Percentiles rank a stretch among this genome's conserved stretches.
phyloP scores from a whole-genome alignment of 352 stramenopile species.

The Globisporangium radiosum region DNA sequence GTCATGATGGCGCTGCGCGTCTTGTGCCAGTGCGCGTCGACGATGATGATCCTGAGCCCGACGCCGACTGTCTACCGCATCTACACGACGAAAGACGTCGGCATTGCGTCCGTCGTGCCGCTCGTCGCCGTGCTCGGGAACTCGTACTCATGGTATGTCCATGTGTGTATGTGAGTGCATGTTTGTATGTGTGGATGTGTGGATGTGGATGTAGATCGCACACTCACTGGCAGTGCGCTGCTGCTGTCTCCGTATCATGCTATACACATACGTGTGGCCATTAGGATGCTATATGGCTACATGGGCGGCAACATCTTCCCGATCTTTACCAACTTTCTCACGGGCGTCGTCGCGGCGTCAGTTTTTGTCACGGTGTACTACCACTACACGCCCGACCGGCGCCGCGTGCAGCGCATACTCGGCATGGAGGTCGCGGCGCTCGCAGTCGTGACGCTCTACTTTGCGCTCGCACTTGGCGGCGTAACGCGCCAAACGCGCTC shows the following conservation, averaged over 20 bases:
- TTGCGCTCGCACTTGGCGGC: slow-evolving; percentile 22
- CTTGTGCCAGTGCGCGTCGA: slow-evolving; percentile 25
- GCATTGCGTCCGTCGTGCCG: slow-evolving; percentile 25
- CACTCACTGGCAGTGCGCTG: too few species aligned
- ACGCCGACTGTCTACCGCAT: slow-evolving; percentile 30
- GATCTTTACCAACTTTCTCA: slow-evolving; percentile 24
- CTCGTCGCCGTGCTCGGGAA: slow-evolving; percentile 31
- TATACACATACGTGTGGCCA: background rate
- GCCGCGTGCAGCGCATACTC: slow-evolving; percentile 20
- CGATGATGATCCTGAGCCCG: slow-evolving; percentile 38
- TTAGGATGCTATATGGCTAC: slow-evolving; percentile 43
- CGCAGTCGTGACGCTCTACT: slow-evolving; percentile 24
- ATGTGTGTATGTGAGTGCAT: background rate
- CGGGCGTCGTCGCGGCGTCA: slow-evolving; percentile 25
- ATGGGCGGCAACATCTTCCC: slow-evolving; percentile 25
- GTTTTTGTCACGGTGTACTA: slow-evolving; percentile 54
- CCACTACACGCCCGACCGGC: slow-evolving; percentile 29
- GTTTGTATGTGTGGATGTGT: too few species aligned
- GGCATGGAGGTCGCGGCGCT: slow-evolving; percentile 14
- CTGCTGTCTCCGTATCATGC: too few species aligned
- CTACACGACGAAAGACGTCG: slow-evolving; percentile 32
- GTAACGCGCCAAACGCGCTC: slow-evolving; percentile 24
- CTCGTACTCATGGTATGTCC: slow-evolving; percentile 20
- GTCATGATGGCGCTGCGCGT: slow-evolving; percentile 22
- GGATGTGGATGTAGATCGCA: too few species aligned